Conservation (phyloP, 345 rosid genomes). For the Brassica juncea region DNA sequence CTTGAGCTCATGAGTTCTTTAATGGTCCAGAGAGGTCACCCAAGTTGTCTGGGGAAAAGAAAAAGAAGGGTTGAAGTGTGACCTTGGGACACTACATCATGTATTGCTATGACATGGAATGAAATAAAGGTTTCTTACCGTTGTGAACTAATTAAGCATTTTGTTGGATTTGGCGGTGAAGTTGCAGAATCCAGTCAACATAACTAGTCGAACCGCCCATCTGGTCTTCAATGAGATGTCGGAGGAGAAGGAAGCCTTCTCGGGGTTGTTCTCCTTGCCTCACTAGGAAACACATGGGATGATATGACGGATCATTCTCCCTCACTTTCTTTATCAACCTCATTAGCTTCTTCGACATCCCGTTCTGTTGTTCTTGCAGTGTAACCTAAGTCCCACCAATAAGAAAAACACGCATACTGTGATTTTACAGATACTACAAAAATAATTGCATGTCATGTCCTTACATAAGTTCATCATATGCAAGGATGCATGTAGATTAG, state of each 20-base stretch:
- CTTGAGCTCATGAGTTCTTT: constrained; percentile 23
- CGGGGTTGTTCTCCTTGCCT: constrained; percentile 99
- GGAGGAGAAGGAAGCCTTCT: constrained; percentile 81
- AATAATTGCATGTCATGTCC: neutral
- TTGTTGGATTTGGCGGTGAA: constrained; percentile 91
- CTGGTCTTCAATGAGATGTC: constrained; percentile 84
- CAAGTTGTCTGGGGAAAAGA: constrained; percentile 1
- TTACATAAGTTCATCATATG: neutral
- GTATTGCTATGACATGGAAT: constrained; percentile 2
- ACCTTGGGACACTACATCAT: neutral
- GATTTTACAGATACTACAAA: neutral
- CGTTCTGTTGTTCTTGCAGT: constrained; percentile 60
- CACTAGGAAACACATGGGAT: constrained; percentile 71
- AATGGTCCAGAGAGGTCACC: neutral
- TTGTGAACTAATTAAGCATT: constrained; percentile 47
- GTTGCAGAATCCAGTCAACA: constrained; percentile 78
- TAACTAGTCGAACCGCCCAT: constrained; percentile 74
- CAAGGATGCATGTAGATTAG: constrained; percentile 2
- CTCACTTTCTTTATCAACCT: constrained; percentile 64
- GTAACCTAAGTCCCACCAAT: constrained; percentile 55
- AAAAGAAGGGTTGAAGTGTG: constrained; percentile 5
- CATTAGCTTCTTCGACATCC: constrained; percentile 84
- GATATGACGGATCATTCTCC: constrained; percentile 69
- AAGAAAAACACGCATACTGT: constrained; percentile 11
- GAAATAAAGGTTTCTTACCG: constrained; percentile 38